Conservation (phyloP, 1,284 basidiomycete genomes). For the Trichosporon inkin region DNA sequence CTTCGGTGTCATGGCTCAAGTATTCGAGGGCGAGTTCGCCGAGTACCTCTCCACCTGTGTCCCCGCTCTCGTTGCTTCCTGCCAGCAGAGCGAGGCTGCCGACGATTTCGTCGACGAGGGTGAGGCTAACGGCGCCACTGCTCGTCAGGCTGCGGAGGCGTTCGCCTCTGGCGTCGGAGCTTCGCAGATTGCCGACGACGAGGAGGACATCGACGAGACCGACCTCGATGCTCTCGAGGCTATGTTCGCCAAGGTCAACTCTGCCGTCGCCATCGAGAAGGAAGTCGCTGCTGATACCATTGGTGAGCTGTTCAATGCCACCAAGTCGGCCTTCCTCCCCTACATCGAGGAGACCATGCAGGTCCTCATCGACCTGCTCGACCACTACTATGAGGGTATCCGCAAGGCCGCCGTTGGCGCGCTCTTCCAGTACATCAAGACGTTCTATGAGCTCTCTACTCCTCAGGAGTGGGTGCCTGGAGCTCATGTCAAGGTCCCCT, state of each 20-base stretch:
- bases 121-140: constrained; percentile 37
- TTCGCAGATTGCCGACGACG: constrained; percentile 51
- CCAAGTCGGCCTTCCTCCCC: constrained; percentile 80
- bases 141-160: constrained; percentile 45
- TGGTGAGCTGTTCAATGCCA: constrained; percentile 82
- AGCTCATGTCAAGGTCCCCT: constrained; percentile 56
- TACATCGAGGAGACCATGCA: constrained; percentile 67
- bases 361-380: constrained; percentile 74
- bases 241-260: constrained; percentile 68
- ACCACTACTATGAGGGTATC: constrained; percentile 97
- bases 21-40: constrained; percentile 92
- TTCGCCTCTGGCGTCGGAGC: constrained; percentile 66
- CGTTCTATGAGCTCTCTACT: constrained; percentile 84
- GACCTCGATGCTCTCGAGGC: constrained; percentile 73
- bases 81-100: constrained; percentile 63
- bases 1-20: constrained; percentile 95
- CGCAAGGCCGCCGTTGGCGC: constrained; percentile 89
- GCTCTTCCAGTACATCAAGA: constrained; percentile 83
- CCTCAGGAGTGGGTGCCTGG: constrained; percentile 80
- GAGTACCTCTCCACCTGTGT: constrained; percentile 82
- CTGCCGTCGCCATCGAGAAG: constrained; percentile 97
- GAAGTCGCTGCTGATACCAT: constrained; percentile 98
- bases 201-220: constrained; percentile 71
- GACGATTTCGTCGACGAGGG: constrained; percentile 66
- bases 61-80: constrained; percentile 77